These are phyloP conservation scores for Fraxinus platypoda DNA, from an alignment of 305 asterid species.

Conservation along the genomic window DNA sequence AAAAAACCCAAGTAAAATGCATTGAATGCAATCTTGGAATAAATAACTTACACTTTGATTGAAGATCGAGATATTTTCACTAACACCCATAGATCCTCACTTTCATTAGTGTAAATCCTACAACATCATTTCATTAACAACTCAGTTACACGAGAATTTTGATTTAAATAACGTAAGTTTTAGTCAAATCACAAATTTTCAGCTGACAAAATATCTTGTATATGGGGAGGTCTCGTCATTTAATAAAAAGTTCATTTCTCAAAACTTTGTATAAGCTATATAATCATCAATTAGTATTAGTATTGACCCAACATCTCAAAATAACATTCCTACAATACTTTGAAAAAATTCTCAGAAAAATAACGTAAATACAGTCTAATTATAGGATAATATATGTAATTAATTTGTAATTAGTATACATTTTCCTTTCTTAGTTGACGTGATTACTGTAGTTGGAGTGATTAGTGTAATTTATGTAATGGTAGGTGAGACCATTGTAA, in stretches of 20 bases:
- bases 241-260: too few species aligned
- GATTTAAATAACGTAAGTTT: neutral
- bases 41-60: conserved; percentile 65
- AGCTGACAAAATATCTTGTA: neutral
- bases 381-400: too few species aligned
- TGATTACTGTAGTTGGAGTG: too few species aligned
- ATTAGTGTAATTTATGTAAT: too few species aligned
- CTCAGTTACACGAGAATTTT: neutral
- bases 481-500: too few species aligned
- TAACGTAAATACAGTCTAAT: too few species aligned
- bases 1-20: neutral
- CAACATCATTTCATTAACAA: neutral
- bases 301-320: neutral
- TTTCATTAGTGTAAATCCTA: conserved; percentile 32
- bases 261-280: neutral
- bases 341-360: neutral
- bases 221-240: too few species aligned
- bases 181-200: neutral
- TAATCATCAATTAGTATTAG: neutral
- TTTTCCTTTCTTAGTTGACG: too few species aligned
- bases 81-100: conserved; percentile 69
- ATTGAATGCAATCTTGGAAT: neutral
- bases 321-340: neutral
- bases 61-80: conserved; percentile 87
- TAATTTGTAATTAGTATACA: too few species aligned